These are phyloP conservation scores for Amylostereum areolatum DNA, from an alignment of 1,284 basidiomycete genomes.

Conservation along the genomic window DNA sequence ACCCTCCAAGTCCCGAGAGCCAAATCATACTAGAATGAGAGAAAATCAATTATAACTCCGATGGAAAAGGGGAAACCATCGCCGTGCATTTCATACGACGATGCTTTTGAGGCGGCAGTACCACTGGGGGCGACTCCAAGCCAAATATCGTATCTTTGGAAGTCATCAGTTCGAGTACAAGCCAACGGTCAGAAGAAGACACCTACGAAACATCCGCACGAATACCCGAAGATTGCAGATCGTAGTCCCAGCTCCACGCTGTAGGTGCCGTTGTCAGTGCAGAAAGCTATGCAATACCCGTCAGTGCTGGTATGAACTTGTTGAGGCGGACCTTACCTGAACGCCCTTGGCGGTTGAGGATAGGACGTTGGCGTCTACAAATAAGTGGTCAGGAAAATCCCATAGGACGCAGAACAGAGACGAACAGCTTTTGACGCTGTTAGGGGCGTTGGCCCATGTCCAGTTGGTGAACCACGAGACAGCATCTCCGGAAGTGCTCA, in stretches of 20 bases:
- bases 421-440: slow-evolving; percentile 53
- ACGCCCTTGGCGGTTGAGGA: slow-evolving; percentile 40
- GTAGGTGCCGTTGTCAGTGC: slow-evolving; percentile 40
- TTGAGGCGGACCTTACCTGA: slow-evolving; percentile 25
- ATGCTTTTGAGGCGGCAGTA: slow-evolving; percentile 38
- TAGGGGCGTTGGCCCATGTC: slow-evolving; percentile 47
- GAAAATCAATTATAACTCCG: not conserved
- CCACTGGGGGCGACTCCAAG: slow-evolving; percentile 37
- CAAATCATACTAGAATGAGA: slow-evolving; percentile 46
- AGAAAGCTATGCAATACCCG: slow-evolving; percentile 26
- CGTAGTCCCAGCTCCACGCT: slow-evolving; percentile 45
- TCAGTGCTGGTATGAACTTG: too few species aligned
- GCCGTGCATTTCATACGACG: slow-evolving; percentile 49
- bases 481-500: slow-evolving; percentile 31
- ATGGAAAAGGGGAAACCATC: not conserved
- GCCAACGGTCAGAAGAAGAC: not conserved
- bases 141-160: slow-evolving; percentile 50
- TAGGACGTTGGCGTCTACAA: slow-evolving; percentile 38
- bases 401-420: not conserved
- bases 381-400: not conserved
- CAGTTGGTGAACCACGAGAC: slow-evolving; percentile 51
- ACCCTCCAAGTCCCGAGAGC: slow-evolving; percentile 57
- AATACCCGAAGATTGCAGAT: slow-evolving; percentile 36
- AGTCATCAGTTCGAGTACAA: not conserved
- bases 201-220: slow-evolving; percentile 50